Conservation (phyloP, 805 yeast species). For the Sugiyamaella boreocaroliniensis region DNA sequence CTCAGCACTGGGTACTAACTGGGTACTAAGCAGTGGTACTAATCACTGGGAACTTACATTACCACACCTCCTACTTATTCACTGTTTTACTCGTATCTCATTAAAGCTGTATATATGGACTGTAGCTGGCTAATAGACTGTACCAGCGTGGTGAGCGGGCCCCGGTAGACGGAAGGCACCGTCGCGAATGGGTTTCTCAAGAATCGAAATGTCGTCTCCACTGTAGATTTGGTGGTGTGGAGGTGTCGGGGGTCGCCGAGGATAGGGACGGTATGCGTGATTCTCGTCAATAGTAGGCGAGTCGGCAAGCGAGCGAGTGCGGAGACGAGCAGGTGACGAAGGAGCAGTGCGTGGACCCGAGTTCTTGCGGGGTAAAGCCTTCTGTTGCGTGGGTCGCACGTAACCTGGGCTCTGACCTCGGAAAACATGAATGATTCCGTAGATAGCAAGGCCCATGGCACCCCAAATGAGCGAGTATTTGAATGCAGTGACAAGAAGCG, state of each 20-base stretch:
- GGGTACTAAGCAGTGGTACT: no score
- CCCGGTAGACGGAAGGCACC: conserved; percentile 12
- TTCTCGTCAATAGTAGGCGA: conserved; percentile 6
- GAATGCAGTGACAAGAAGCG: not conserved
- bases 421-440: conserved; percentile 4
- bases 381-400: not conserved
- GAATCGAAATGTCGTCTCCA: conserved; percentile 14
- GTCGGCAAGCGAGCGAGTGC: not conserved
- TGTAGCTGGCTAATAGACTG: not conserved
- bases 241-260: not conserved
- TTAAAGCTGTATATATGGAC: no score
- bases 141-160: not conserved
- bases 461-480: conserved; percentile 5
- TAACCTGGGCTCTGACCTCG: not conserved
- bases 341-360: not conserved
- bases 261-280: conserved; percentile 10
- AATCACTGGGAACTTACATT: no score
- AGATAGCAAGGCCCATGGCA: not conserved
- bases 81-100: no score
- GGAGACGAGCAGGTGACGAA: not conserved
- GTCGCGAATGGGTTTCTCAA: conserved; percentile 14
- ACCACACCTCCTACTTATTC: no score
- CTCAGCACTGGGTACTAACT: no score
- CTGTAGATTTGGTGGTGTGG: conserved; percentile 5
- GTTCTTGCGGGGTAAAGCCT: not conserved